Evolutionary conservation across 1,284 basidiomycete genomes (phyloP).

Genomic region (Salmacisia buchloeana): DNA sequence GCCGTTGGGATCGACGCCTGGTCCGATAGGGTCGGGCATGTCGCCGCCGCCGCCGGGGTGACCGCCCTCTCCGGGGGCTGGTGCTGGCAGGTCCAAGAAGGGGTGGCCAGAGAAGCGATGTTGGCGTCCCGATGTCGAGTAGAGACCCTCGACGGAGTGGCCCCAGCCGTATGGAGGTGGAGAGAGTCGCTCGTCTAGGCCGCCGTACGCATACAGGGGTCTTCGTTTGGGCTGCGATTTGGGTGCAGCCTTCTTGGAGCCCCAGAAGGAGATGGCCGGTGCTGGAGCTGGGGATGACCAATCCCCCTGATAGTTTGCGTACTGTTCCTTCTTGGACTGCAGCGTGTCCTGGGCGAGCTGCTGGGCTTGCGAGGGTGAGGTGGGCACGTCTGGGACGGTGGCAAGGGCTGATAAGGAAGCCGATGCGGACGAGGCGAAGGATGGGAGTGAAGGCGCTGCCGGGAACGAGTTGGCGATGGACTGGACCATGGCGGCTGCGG

Average conservation of each 20-base stretch:
- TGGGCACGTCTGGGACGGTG: not conserved
- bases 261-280: not conserved
- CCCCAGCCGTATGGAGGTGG: too few species aligned
- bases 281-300: not conserved
- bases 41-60: not conserved
- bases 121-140: too few species aligned
- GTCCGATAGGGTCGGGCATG: not conserved
- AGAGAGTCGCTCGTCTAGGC: too few species aligned
- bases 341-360: not conserved
- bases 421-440: not conserved
- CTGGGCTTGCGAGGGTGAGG: not conserved
- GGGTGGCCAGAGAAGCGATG: too few species aligned
- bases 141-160: too few species aligned
- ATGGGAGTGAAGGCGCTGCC: too few species aligned
- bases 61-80: not conserved
- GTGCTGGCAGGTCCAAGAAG: too few species aligned
- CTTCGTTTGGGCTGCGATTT: too few species aligned
- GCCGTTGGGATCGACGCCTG: slow-evolving; percentile 3
- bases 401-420: not conserved
- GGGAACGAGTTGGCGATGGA: too few species aligned
- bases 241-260: not conserved
- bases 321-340: not conserved
- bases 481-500: too few species aligned
- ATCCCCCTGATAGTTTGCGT: not conserved
- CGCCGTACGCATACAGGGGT: too few species aligned